phyloP scores from a whole-genome alignment of 805 yeast species.

The Geotrichum ghanense region DNA sequence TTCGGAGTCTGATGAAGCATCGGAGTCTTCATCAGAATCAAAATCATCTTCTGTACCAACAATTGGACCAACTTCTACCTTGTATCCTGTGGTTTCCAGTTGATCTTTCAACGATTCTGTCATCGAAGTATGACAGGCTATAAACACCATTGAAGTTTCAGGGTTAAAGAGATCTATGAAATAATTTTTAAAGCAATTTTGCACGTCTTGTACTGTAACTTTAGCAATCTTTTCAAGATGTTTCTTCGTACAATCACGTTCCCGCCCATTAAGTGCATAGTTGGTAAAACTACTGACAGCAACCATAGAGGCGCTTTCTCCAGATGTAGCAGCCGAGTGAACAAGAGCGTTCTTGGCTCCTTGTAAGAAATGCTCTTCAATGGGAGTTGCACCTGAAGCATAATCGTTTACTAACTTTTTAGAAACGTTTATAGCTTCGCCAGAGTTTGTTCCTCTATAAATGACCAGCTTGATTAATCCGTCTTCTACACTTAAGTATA shows the following conservation, averaged over 20 bases:
- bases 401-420: conserved; percentile 50
- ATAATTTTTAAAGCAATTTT: conserved; percentile 39
- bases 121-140: conserved; percentile 64
- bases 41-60: conserved; percentile 18
- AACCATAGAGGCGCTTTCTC: conserved; percentile 53
- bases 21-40: conserved; percentile 14
- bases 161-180: conserved; percentile 54
- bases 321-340: conserved; percentile 54
- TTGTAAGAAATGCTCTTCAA: conserved; percentile 51
- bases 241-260: conserved; percentile 46
- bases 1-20: too few species aligned
- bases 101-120: conserved; percentile 34
- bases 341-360: conserved; percentile 73
- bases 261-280: conserved; percentile 55
- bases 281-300: conserved; percentile 59
- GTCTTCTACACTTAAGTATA: conserved; percentile 47
- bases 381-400: conserved; percentile 38
- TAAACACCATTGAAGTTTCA: conserved; percentile 45
- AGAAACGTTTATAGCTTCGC: conserved; percentile 41
- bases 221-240: conserved; percentile 43
- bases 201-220: conserved; percentile 39
- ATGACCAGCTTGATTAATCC: conserved; percentile 58
- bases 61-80: conserved; percentile 46
- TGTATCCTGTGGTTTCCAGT: conserved; percentile 47
- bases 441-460: conserved; percentile 48